Evolutionary conservation across 495 filamentous ascomycete species (phyloP).

Genomic region (Venustampulla echinocandica): DNA sequence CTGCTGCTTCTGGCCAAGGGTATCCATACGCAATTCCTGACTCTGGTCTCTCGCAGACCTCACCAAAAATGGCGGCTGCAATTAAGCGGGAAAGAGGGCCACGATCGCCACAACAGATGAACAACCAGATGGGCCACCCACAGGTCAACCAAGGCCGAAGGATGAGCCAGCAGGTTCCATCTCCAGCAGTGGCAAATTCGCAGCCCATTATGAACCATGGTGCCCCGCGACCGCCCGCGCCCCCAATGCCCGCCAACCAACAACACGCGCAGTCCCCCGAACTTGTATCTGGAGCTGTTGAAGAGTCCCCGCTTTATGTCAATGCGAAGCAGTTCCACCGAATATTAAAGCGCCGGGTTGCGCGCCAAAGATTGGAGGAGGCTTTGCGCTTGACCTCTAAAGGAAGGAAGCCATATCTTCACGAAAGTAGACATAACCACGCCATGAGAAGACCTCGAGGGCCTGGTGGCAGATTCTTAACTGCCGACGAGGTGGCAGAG

Average conservation of each 20-base stretch:
- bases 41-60: constrained; percentile 45
- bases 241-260: constrained; percentile 33
- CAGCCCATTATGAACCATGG: constrained; percentile 51
- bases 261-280: constrained; percentile 73
- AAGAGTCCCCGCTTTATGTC: constrained; percentile 94
- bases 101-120: constrained; percentile 55
- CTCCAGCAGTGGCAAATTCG: constrained; percentile 50
- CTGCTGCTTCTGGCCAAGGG: constrained; percentile 54
- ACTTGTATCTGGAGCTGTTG: constrained; percentile 64
- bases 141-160: constrained; percentile 36
- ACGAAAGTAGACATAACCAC: constrained; percentile 98
- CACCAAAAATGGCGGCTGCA: constrained; percentile 47
- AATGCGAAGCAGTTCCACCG: constrained; percentile 99
- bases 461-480: constrained; percentile 94
- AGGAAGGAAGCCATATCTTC: constrained; percentile 91
- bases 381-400: constrained; percentile 85
- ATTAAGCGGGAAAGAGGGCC: constrained; percentile 53
- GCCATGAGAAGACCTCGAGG: constrained; percentile 94
- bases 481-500: constrained; percentile 90
- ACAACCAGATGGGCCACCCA: constrained; percentile 32
- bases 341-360: constrained; percentile 87
- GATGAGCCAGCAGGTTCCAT: constrained; percentile 53
- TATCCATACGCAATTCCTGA: constrained; percentile 49
- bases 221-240: constrained; percentile 34
- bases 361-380: constrained; percentile 88